These are phyloP conservation scores for Forsythia viridissima DNA, from an alignment of 257 asterid genomes.

Conservation along the genomic window DNA sequence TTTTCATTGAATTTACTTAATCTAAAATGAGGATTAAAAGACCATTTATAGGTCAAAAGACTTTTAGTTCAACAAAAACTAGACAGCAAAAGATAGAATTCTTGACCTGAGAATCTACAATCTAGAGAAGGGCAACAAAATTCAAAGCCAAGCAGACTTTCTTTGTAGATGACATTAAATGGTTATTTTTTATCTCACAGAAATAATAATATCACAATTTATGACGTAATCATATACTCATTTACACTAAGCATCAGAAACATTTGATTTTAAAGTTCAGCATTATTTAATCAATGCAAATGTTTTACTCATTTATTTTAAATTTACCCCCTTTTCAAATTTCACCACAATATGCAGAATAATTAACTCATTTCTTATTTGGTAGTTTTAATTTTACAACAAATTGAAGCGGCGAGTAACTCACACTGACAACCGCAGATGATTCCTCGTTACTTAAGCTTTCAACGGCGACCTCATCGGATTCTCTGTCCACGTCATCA, in stretches of 20 bases:
- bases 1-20: background rate
- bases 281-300: background rate
- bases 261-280: background rate
- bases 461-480: constrained; percentile 60
- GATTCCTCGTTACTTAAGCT: constrained; percentile 69
- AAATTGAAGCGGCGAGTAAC: constrained; percentile 9
- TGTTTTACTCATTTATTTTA: background rate
- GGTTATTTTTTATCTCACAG: too few species aligned
- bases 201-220: background rate
- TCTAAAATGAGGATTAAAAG: background rate
- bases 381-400: background rate
- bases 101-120: background rate
- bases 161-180: too few species aligned
- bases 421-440: constrained; percentile 70
- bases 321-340: constrained; percentile 3
- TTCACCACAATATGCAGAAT: background rate
- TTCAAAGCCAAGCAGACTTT: background rate
- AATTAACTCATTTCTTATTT: background rate
- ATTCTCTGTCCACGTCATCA: constrained; percentile 55
- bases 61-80: background rate
- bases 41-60: background rate
- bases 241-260: background rate
- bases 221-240: background rate
- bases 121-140: background rate
- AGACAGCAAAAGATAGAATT: background rate